These are phyloP conservation scores for Bassia scoparia DNA, from an alignment of 148 eudicot genomes.

Conservation along the genomic window DNA sequence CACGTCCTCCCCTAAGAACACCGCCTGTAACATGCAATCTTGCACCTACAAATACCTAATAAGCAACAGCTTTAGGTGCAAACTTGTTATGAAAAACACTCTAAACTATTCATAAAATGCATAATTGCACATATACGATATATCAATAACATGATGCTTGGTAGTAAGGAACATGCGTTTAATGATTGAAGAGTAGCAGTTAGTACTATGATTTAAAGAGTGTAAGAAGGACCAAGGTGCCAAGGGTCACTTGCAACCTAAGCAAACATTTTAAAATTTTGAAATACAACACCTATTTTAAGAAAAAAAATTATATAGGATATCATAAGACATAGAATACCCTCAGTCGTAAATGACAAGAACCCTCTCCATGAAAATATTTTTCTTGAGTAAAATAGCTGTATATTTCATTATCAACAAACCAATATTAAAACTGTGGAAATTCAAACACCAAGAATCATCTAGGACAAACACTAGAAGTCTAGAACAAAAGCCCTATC, in stretches of 20 bases:
- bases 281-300: too few species aligned
- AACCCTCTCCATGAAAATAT: too few species aligned
- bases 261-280: background rate
- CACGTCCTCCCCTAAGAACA: constrained; percentile 85
- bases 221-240: background rate
- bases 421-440: too few species aligned
- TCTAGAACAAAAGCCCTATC: too few species aligned
- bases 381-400: too few species aligned
- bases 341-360: too few species aligned
- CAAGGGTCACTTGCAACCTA: background rate
- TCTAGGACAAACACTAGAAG: too few species aligned
- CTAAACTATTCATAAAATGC: background rate
- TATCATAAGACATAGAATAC: too few species aligned
- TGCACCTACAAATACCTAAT: constrained; percentile 92
- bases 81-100: background rate
- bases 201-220: background rate
- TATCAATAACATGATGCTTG: background rate
- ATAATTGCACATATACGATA: background rate
- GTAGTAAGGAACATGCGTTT: background rate
- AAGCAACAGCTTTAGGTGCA: constrained; percentile 29
- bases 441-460: too few species aligned
- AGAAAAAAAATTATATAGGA: too few species aligned
- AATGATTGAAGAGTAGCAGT: background rate
- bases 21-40: constrained; percentile 99
- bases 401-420: too few species aligned